These are phyloP conservation scores for Aspergillus fructus DNA, from an alignment of 2,329 filamentous ascomycete genomes.

Conservation along the genomic window DNA sequence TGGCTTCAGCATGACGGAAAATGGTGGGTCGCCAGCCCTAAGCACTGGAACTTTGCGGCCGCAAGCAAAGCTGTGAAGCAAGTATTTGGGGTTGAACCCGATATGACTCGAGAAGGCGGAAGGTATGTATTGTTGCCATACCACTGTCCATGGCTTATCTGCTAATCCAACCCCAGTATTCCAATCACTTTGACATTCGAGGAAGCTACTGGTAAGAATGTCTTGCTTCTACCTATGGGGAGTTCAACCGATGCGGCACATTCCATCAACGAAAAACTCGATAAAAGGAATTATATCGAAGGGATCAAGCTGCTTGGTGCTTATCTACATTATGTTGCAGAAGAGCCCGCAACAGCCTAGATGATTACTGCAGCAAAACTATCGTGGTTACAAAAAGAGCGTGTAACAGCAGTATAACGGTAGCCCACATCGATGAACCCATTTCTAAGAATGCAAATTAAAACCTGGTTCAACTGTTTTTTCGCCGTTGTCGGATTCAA, in stretches of 20 bases:
- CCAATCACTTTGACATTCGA: conserved; percentile 97
- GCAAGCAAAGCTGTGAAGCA: conserved; percentile 94
- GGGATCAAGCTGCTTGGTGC: conserved; percentile 93
- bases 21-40: conserved; percentile 97
- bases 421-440: background rate
- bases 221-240: conserved; percentile 92
- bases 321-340: conserved; percentile 93
- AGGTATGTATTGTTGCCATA: conserved; percentile 53
- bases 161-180: conserved; percentile 63
- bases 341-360: conserved; percentile 63
- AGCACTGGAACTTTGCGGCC: conserved; percentile 98
- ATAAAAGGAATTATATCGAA: conserved; percentile 97
- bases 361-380: background rate
- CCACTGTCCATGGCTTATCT: conserved; percentile 4
- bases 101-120: conserved; percentile 94
- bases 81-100: conserved; percentile 89
- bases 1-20: conserved; percentile 86
- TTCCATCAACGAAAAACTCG: conserved; percentile 97
- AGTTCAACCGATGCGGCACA: conserved; percentile 95
- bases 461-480: background rate
- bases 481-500: background rate
- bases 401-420: background rate
- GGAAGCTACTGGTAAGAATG: conserved; percentile 96
- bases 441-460: background rate
- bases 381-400: background rate